These are phyloP conservation scores for Ilex aquifolium DNA, from an alignment of 257 asterid genomes.

Conservation along the genomic window DNA sequence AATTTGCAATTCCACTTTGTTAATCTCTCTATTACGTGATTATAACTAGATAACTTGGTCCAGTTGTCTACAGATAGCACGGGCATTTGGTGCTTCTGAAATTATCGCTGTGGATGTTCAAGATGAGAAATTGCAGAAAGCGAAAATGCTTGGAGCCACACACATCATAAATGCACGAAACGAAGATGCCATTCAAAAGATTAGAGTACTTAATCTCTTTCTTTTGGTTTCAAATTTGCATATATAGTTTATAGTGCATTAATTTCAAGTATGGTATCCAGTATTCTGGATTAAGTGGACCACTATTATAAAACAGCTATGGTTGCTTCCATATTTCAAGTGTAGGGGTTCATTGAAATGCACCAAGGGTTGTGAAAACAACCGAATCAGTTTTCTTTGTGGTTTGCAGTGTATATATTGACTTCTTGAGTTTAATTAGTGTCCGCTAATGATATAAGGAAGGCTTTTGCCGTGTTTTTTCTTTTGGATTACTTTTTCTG, in stretches of 20 bases:
- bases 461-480: no score
- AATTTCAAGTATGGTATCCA: no score
- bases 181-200: constrained; percentile 71
- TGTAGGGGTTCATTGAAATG: no score
- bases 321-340: no score
- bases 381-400: no score
- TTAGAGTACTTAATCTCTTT: constrained; percentile 38
- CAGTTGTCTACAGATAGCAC: constrained; percentile 98
- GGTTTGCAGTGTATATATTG: no score
- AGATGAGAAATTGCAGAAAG: constrained; percentile 87
- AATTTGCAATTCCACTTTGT: constrained; percentile 3
- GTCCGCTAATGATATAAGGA: neutral
- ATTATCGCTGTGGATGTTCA: constrained; percentile 94
- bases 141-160: constrained; percentile 80
- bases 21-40: constrained; percentile 9
- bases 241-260: no score
- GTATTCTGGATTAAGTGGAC: no score
- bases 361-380: no score
- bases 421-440: no score
- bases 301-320: no score
- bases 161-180: constrained; percentile 65
- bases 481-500: no score
- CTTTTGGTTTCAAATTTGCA: neutral
- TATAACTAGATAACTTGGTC: constrained; percentile 28
- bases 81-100: constrained; percentile 97